Base-by-base conservation (phyloP, 306 rosid species). In the Quercus engelmannii region DNA sequence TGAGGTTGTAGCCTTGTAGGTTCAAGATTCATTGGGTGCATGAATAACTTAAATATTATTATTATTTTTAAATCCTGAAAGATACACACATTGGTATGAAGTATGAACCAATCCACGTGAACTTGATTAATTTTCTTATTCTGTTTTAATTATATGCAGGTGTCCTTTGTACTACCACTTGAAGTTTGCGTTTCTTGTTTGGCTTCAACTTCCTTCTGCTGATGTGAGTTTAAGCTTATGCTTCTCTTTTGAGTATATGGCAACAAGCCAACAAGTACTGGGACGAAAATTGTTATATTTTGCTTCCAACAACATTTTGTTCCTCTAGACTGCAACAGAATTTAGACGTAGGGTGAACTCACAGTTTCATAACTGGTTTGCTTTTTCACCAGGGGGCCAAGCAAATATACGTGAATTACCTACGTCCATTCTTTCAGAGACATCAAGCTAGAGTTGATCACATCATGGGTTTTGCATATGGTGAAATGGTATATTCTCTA, bases 141-240 rank as follows among this genome's bases (percentile, higher is more conserved):
- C 70, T 69, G 21, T 56, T 64, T 61, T 23, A 33, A 25, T 54
- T 46, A 28, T 68, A 55, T 72, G 77, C 89, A 92, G 99, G 99
- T 79, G 81, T 85, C 99, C 99, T 57, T 75, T 92, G 86, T 94
- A 94, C 88, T 94, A 94, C 80, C 99, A 91, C 78, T 12, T 91
- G 84, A 92, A 94, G 88, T 92, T 92, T 74, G 97, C 95, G 58
- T 94, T 94, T 89, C 97, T 94, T 84, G 97, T 94, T 71, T 94
- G 99, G 99, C 97, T 94, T 81, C 99, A 94, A 85, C 97, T 94
- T 85, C 99, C 99, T 31, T 57, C 91, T 46, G 81, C 85, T 35
- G 76, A 83, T 90, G 99, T 92, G 85, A 87, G 97, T 87, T 78
- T 43, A 13, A 76, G 46, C 30, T 52, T 54, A 70, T 69, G 9